These are phyloP conservation scores for Fusarium vanettenii DNA, from an alignment of 2,329 filamentous ascomycete genomes.

Conservation along the genomic window DNA sequence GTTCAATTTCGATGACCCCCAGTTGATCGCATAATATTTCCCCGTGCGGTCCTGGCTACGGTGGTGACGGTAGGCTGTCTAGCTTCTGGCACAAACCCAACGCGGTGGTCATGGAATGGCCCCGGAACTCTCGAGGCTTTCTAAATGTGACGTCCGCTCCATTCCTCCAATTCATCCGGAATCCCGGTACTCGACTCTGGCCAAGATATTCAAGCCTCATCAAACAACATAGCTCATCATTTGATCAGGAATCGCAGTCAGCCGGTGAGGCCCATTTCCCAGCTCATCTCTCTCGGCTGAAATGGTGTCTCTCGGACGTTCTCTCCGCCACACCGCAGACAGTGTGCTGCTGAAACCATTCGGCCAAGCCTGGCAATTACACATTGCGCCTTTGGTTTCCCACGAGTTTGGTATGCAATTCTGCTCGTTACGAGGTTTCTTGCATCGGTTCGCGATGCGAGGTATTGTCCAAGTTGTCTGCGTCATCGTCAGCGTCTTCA, in stretches of 20 bases:
- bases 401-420: neutral
- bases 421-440: neutral
- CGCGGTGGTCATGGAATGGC: conserved; percentile 25
- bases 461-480: conserved; percentile 7
- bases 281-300: conserved; percentile 17
- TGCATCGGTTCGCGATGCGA: neutral
- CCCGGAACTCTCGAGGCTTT: conserved; percentile 17
- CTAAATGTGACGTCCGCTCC: conserved; percentile 13
- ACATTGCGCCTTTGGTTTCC: neutral
- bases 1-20: conserved; percentile 31
- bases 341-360: conserved; percentile 16
- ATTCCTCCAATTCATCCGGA: conserved; percentile 1
- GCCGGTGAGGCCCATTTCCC: neutral
- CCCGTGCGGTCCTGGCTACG: conserved; percentile 19
- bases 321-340: conserved; percentile 22
- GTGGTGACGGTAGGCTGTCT: conserved; percentile 32
- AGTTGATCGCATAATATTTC: conserved; percentile 1
- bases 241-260: neutral
- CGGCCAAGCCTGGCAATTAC: conserved; percentile 1
- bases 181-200: neutral
- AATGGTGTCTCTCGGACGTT: conserved; percentile 3
- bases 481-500: conserved; percentile 29
- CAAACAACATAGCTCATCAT: conserved; percentile 6
- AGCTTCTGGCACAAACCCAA: conserved; percentile 10
- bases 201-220: conserved; percentile 10